Base-by-base conservation (phyloP, 2,329 filamentous ascomycete species). In the Lachnellula hyalina region DNA sequence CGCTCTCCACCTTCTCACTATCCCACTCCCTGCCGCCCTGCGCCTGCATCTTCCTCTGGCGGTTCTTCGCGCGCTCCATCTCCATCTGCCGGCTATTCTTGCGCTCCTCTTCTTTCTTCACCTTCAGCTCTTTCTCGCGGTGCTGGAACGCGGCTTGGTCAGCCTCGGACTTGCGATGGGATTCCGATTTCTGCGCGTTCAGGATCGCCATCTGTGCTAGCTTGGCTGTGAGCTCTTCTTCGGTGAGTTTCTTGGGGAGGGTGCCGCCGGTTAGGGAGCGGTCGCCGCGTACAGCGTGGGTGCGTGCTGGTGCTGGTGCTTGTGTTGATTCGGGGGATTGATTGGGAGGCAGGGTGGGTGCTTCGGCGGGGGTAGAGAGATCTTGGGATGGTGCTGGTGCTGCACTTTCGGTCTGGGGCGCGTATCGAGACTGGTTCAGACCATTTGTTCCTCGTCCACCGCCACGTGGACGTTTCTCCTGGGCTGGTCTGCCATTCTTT, bases 101-200 rank as follows among this genome's bases (percentile, higher is more conserved):
- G 44, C 61, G 59, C 51, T 70, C 68, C 46, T 61, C 61, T 14
- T 61, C 57, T 5, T 47, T 54, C 36, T 65, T 63, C 41, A 61
- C 58, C 36, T 42, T 50, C 53, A 78, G 72, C 53, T 81, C 77
- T 61, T 80, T 78, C 65, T 87, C 84, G n/a, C 83, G 77, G 54
- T 83, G 77, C 42, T 83, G 76, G 66, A 85, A 87, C 0, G 78
- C 80, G 3, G 82, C 83, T 52, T 80, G 77, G 61, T 88, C 85
- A n/a, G 82, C 83, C 71, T 87, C 81, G n/a, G 83, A 83, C 25
- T 83, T 77, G 1, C 79, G 80, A 65, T 87, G 83, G 0, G 82
- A 81, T 8, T 80, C 82, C 8, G 77, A 75, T 14, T 82, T 75
- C 49, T 79, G 76, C 5, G 78, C 79, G 51, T 85, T 86, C 54